Evolutionary conservation across 2,329 filamentous ascomycete genomes (phyloP).

Genomic region (Corynespora cassiicola): DNA sequence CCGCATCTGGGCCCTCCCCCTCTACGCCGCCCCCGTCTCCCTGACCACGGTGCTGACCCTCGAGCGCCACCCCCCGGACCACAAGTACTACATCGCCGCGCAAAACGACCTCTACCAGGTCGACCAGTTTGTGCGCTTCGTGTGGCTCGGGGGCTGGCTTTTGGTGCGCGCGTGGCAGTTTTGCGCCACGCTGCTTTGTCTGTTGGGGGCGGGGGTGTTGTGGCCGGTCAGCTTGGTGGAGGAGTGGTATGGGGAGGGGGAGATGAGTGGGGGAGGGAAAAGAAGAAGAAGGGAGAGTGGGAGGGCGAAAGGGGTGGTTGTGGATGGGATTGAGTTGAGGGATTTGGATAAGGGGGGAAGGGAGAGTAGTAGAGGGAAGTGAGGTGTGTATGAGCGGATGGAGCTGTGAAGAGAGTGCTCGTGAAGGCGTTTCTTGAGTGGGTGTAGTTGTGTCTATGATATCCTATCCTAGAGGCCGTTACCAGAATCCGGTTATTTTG

Average conservation of each 20-base stretch:
- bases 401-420: too few species aligned
- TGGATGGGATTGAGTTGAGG: conserved; percentile 15
- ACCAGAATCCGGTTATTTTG: too few species aligned
- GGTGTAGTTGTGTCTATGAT: too few species aligned
- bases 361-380: too few species aligned
- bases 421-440: too few species aligned
- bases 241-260: conserved; percentile 39
- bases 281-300: neutral
- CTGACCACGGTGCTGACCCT: conserved; percentile 74
- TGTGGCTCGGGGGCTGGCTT: conserved; percentile 64
- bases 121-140: conserved; percentile 76
- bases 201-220: conserved; percentile 61
- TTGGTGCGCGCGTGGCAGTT: conserved; percentile 69
- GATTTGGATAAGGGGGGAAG: too few species aligned
- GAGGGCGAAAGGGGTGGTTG: neutral
- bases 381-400: too few species aligned
- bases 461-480: too few species aligned
- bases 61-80: conserved; percentile 49
- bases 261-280: conserved; percentile 7
- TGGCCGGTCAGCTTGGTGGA: conserved; percentile 60
- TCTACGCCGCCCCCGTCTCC: conserved; percentile 71
- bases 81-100: conserved; percentile 72
- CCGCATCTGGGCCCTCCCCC: conserved; percentile 77
- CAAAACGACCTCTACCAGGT: conserved; percentile 86
- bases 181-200: conserved; percentile 68